Percentiles rank a stretch among this genome's conserved stretches.
Evolutionary conservation across 2,329 filamentous ascomycete species (phyloP).

Genomic region (Sporothrix curviconia): DNA sequence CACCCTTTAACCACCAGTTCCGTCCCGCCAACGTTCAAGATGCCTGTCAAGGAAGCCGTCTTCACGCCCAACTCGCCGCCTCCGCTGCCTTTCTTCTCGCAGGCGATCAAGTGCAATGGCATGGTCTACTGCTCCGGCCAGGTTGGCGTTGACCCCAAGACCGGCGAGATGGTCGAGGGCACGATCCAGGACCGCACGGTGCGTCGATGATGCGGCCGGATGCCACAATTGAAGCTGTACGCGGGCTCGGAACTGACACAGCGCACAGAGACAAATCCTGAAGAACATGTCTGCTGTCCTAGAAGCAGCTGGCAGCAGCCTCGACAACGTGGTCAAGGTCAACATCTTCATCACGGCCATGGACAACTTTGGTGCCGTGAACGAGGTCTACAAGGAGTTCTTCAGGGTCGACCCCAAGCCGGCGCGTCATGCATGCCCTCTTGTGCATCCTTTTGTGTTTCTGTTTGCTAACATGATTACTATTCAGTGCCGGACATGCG

Average conservation of each 20-base stretch:
- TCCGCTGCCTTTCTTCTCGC: conserved; percentile 51
- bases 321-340: conserved; percentile 59
- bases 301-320: conserved; percentile 50
- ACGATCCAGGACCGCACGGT: conserved; percentile 48
- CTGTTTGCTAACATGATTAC: not conserved
- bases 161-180: conserved; percentile 48
- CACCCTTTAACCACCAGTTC: not conserved
- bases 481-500: conserved; percentile 52
- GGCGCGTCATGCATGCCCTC: conserved; percentile 26
- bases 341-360: conserved; percentile 62
- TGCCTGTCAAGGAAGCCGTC: conserved; percentile 26
- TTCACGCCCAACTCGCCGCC: conserved; percentile 42
- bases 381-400: conserved; percentile 47
- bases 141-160: conserved; percentile 51
- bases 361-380: conserved; percentile 56
- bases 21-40: not conserved
- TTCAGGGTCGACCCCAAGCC: conserved; percentile 41
- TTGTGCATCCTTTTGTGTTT: not conserved
- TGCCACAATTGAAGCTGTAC: no score
- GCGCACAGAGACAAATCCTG: conserved; percentile 45
- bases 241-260: not conserved
- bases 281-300: conserved; percentile 55
- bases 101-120: conserved; percentile 56
- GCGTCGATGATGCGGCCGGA: conserved; percentile 9
- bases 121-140: conserved; percentile 66